Percentiles rank a stretch among this genome's conserved stretches.
Conservation (phyloP, 371 early-diverging fungal genomes). For the Caulochytrium protostelioides region DNA sequence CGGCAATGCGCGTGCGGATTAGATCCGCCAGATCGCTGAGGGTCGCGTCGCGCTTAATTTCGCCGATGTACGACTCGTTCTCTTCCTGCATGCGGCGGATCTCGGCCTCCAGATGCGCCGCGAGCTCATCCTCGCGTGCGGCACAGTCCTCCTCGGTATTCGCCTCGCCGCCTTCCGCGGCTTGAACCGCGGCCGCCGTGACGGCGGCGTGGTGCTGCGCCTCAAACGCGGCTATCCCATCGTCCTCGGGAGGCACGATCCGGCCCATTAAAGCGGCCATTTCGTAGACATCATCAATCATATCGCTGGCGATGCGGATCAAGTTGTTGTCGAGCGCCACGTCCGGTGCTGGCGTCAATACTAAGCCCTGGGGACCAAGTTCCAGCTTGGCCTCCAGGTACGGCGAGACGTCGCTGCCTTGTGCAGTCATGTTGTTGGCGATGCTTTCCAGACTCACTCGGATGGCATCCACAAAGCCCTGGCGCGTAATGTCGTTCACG, state of each 20-base stretch:
- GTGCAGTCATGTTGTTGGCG: slow-evolving; percentile 27
- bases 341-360: slow-evolving; percentile 32
- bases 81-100: slow-evolving; percentile 13
- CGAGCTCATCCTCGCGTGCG: slow-evolving; percentile 4
- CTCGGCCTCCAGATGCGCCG: slow-evolving; percentile 1
- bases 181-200: not conserved
- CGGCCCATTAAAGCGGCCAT: slow-evolving; percentile 25
- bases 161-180: not conserved
- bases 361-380: slow-evolving; percentile 20
- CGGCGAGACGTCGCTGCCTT: slow-evolving; percentile 27
- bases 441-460: slow-evolving; percentile 24
- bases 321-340: slow-evolving; percentile 7
- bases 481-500: slow-evolving; percentile 22
- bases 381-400: slow-evolving; percentile 35
- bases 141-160: slow-evolving; percentile 5
- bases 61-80: slow-evolving; percentile 25
- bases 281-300: slow-evolving; percentile 29
- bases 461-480: slow-evolving; percentile 25
- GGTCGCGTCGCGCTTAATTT: slow-evolving; percentile 20
- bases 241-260: slow-evolving; percentile 10
- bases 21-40: slow-evolving; percentile 12
- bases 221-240: not conserved
- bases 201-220: not conserved
- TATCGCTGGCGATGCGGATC: slow-evolving; percentile 13
- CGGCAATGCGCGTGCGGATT: slow-evolving; percentile 14